Evolutionary conservation across 2,329 filamentous ascomycete genomes (phyloP), one percentile per base, ranked within the genome.

Genomic region (Tolypocladium inflatum): DNA sequence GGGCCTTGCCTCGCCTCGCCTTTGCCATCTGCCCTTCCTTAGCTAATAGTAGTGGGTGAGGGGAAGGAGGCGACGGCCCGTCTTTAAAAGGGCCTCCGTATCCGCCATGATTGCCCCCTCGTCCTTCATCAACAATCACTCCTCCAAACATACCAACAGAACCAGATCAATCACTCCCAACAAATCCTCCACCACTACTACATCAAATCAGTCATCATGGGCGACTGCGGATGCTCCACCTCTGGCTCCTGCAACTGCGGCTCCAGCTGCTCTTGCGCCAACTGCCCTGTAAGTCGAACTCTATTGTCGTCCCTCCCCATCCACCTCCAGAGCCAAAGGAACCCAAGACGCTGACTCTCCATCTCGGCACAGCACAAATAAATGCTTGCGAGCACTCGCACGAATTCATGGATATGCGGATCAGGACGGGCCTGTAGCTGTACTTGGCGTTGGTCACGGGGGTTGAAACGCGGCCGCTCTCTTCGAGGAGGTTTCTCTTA

Each of bases 221-320:
- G 68, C 67, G 73, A 70, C 65, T 77, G 73, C 63, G 74, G 74
- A 65, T 77, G 75, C 62, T 64, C 72, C 63, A 64, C 69, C 55
- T 71, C 73, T 61, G 75, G 74, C 63, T 65, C 71, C 56, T 77
- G 75, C 67, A 65, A 67, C 66, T 77, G 75, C 67, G 75, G 75
- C 65, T 65, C 68, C 37, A 48, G 62, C 68, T 77, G 75, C 74
- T 71, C 73, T 62, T 77, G 75, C 63, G 62, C 67, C 53, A 68
- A 68, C 66, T 77, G 75, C 73, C 74, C 74, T 63, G 75, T 77
- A 72, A 66, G 74, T 70, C 33, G 43, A 8, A 54, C 10, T 23
- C 19, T 48, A 26, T 42, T 38, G 23, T 30, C 48, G 21, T 52
- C 17, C 21, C 37, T 3, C 5, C 23, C 9, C 42, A 10, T 26